Conservation (phyloP, 306 rosid genomes). For the Rosa persica region DNA sequence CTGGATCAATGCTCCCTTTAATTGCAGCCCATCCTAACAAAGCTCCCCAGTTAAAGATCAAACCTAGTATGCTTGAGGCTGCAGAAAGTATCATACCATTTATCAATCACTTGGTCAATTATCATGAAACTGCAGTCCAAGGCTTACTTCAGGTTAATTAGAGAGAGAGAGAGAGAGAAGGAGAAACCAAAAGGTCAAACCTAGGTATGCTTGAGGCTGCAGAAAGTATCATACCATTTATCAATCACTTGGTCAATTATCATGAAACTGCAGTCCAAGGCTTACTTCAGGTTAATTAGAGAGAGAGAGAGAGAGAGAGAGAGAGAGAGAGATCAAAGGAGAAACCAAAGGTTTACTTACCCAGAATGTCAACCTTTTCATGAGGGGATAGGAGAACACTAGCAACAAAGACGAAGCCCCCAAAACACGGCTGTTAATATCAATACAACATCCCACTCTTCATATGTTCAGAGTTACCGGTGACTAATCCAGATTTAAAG, state of each 20-base stretch:
- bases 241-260: constrained; percentile 17
- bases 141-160: constrained; percentile 3
- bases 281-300: background rate
- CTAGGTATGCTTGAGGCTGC: constrained; percentile 94
- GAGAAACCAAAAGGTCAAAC: constrained; percentile 83
- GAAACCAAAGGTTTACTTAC: constrained; percentile 35
- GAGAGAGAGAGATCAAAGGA: too few relatives aligned
- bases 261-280: constrained; percentile 24
- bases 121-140: constrained; percentile 25
- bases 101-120: constrained; percentile 18
- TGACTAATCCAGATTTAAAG: background rate
- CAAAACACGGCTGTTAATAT: constrained; percentile 59
- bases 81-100: constrained; percentile 23
- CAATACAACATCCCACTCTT: constrained; percentile 1
- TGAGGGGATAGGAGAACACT: constrained; percentile 87
- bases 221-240: constrained; percentile 16
- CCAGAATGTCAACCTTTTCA: constrained; percentile 95
- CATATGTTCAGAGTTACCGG: background rate
- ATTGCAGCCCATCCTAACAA: constrained; percentile 92
- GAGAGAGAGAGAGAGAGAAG: too few relatives aligned
- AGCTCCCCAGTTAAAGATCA: constrained; percentile 96
- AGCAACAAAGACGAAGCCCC: constrained; percentile 91
- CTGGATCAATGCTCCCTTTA: constrained; percentile 75
- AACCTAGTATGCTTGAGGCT: constrained; percentile 97
- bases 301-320: too few relatives aligned